A percentile compares a stretch with the other conserved stretches of the same genome.
Evolutionary conservation across 495 filamentous ascomycete genomes (phyloP).

Genomic region (Lasiosphaeris hirsuta): DNA sequence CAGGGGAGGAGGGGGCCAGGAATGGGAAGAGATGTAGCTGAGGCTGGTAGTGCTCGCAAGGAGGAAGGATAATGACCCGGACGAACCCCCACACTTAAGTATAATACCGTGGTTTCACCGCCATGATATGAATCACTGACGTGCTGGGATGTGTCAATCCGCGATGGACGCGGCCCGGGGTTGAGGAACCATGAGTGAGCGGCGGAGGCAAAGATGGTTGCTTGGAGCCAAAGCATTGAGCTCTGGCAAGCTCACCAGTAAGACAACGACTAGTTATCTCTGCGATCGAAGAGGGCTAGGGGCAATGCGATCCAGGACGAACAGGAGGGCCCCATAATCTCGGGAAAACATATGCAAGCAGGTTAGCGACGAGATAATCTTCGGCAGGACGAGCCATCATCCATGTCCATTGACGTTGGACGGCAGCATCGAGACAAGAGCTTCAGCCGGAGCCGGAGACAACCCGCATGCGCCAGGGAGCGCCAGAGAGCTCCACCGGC

Average conservation of each 20-base stretch:
- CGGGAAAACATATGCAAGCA: conserved; percentile 31
- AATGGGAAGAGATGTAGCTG: conserved; percentile 15
- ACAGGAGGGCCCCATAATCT: conserved; percentile 27
- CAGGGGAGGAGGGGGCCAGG: not conserved
- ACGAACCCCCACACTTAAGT: conserved; percentile 31
- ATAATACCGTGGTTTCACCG: conserved; percentile 25
- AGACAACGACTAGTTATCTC: conserved; percentile 36
- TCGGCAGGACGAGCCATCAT: conserved; percentile 29
- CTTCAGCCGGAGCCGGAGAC: conserved; percentile 25
- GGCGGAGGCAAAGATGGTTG: conserved; percentile 16
- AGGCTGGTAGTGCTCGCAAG: conserved; percentile 16
- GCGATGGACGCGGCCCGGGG: conserved; percentile 21
- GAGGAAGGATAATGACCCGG: conserved; percentile 14
- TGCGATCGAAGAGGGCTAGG: conserved; percentile 17
- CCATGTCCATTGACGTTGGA: conserved; percentile 29
- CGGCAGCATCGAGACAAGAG: conserved; percentile 24
- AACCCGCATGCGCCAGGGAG: conserved; percentile 12
- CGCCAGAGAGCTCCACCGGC: conserved; percentile 16
- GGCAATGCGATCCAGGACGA: conserved; percentile 20
- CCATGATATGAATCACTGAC: conserved; percentile 29
- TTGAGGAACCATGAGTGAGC: conserved; percentile 11
- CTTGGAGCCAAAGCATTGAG: conserved; percentile 21
- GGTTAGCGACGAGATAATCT: conserved; percentile 24
- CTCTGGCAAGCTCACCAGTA: conserved; percentile 27
- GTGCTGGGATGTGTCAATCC: conserved; percentile 32